A percentile compares a stretch with the other conserved stretches of the same genome.
Evolutionary conservation across 2,329 filamentous ascomycete species (phyloP).

Genomic region (Coniochaeta pulveracea): DNA sequence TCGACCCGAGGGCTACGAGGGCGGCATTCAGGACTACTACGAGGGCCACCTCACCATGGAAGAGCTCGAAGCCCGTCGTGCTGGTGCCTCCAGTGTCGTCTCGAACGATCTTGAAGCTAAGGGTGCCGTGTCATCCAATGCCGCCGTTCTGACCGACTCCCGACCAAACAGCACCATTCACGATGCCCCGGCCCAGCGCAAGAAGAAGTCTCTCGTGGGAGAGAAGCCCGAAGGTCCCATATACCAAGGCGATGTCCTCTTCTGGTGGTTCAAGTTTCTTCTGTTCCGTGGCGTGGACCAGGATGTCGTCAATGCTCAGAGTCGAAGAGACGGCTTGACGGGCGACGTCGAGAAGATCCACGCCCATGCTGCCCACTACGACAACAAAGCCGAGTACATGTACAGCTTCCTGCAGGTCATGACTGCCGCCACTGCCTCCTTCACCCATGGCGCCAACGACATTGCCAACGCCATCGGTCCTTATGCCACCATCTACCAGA

Average conservation of each 20-base stretch:
- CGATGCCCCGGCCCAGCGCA: slow-evolving; percentile 7
- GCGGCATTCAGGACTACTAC: slow-evolving; percentile 42
- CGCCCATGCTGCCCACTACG: slow-evolving; percentile 45
- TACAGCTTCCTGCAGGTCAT: slow-evolving; percentile 50
- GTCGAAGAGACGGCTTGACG: slow-evolving; percentile 23
- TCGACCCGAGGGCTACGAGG: slow-evolving; percentile 27
- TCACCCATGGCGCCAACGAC: slow-evolving; percentile 57
- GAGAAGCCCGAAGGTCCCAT: slow-evolving; percentile 29
- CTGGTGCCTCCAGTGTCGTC: slow-evolving; percentile 10
- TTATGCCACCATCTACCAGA: slow-evolving; percentile 50
- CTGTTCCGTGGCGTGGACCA: slow-evolving; percentile 35
- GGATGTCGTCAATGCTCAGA: slow-evolving; percentile 26
- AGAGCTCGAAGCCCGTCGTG: slow-evolving; percentile 32
- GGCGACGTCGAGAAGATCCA: slow-evolving; percentile 44
- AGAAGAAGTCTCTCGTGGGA: slow-evolving; percentile 22
- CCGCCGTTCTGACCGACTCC: slow-evolving; percentile 2
- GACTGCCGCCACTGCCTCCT: slow-evolving; percentile 51
- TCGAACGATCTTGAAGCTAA: slow-evolving; percentile 16
- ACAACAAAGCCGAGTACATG: slow-evolving; percentile 50
- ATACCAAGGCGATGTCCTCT: slow-evolving; percentile 28
- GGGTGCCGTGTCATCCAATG: slow-evolving; percentile 8
- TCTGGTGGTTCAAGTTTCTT: slow-evolving; percentile 31
- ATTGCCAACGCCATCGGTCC: slow-evolving; percentile 53
- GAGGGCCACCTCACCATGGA: slow-evolving; percentile 42
- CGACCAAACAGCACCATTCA: slow-evolving; percentile 4